These are phyloP conservation scores for Hygrophorus pudorinus DNA, from an alignment of 768 basidiomycete genomes.

Conservation along the genomic window DNA sequence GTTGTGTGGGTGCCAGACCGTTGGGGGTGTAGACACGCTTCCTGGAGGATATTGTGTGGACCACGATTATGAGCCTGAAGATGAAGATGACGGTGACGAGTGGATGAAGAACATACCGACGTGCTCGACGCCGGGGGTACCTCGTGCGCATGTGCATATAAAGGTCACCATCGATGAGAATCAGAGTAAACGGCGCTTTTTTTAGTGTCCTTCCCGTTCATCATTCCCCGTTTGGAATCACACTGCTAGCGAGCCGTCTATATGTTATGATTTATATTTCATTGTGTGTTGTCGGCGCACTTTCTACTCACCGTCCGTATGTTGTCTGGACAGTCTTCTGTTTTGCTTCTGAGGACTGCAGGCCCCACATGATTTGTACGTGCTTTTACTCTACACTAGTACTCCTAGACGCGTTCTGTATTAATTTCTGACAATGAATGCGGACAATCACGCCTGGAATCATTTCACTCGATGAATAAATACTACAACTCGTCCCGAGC, in stretches of 20 bases:
- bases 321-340: too few relatives aligned
- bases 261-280: too few relatives aligned
- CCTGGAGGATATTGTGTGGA: slow-evolving; percentile 44
- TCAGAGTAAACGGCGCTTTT: slow-evolving; percentile 62
- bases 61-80: slow-evolving; percentile 55
- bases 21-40: slow-evolving; percentile 26
- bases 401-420: too few relatives aligned
- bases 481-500: neutral
- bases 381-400: too few relatives aligned
- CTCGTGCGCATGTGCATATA: slow-evolving; percentile 56
- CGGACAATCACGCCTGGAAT: too few relatives aligned
- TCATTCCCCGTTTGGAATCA: neutral
- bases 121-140: slow-evolving; percentile 44
- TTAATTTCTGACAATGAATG: too few relatives aligned
- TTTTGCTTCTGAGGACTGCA: too few relatives aligned
- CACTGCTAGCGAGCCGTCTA: slow-evolving; percentile 1
- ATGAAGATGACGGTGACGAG: slow-evolving; percentile 75
- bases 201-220: slow-evolving; percentile 27
- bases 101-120: slow-evolving; percentile 74
- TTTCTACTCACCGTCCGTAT: too few relatives aligned
- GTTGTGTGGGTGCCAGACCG: slow-evolving; percentile 63
- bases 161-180: slow-evolving; percentile 70
- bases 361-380: too few relatives aligned
- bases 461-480: too few relatives aligned
- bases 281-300: too few relatives aligned